Percentiles rank a stretch among this genome's conserved stretches.
Evolutionary conservation across 1,139 yeast genomes (phyloP).

Genomic region (Protomyces inundatus): DNA sequence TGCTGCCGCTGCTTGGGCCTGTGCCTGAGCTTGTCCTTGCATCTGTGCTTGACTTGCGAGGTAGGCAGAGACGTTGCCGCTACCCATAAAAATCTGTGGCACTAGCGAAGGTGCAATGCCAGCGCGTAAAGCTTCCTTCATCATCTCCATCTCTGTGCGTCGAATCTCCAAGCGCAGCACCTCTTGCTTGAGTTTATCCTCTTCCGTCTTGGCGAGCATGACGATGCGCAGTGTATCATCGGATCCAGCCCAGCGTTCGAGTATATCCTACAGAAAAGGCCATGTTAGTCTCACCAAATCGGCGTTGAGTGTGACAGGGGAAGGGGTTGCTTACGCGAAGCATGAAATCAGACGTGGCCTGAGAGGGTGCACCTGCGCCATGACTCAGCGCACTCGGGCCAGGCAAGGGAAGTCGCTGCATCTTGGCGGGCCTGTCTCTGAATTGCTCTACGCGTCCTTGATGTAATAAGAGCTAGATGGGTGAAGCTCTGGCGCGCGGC

Average conservation of each 20-base stretch:
- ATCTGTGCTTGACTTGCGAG: conserved; percentile 11
- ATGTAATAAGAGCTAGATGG: too few species aligned
- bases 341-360: conserved; percentile 26
- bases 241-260: conserved; percentile 30
- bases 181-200: conserved; percentile 27
- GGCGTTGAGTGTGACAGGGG: too few species aligned
- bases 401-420: conserved; percentile 23
- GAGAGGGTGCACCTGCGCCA: conserved; percentile 24
- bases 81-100: conserved; percentile 12
- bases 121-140: conserved; percentile 23
- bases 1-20: background rate
- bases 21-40: background rate
- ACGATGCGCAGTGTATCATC: conserved; percentile 29
- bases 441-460: too few species aligned
- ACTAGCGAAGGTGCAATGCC: conserved; percentile 18
- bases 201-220: conserved; percentile 27
- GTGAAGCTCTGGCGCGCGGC: too few species aligned
- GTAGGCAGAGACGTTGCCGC: conserved; percentile 3
- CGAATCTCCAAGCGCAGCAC: conserved; percentile 26
- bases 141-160: conserved; percentile 27
- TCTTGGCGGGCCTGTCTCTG: background rate
- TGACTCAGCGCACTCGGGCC: conserved; percentile 26
- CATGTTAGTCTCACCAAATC: too few species aligned
- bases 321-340: conserved; percentile 9
- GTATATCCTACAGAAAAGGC: conserved; percentile 12